Percentiles rank a stretch among this genome's conserved stretches.
Conservation (phyloP, 2,329 filamentous ascomycete species). For the Pseudogymnoascus verrucosus region DNA sequence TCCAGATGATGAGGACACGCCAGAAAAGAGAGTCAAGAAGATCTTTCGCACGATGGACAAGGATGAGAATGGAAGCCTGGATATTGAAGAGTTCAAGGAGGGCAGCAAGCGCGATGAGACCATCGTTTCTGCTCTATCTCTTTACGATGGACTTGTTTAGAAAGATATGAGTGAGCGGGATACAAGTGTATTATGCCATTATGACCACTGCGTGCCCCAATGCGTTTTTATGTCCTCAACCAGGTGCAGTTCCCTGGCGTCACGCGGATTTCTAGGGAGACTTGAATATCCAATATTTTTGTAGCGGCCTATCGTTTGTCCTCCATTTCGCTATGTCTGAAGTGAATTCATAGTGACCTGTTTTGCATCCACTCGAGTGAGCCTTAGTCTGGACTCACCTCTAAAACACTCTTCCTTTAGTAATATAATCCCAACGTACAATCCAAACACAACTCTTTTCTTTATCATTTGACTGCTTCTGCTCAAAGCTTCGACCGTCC, state of each 20-base stretch:
- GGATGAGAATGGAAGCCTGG: conserved; percentile 94
- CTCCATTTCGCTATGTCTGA: neutral
- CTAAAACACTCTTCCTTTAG: neutral
- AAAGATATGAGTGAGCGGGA: neutral
- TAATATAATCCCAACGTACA: neutral
- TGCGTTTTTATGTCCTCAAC: neutral
- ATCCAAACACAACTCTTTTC: neutral
- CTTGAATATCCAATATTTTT: conserved; percentile 6
- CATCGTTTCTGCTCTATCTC: conserved; percentile 90
- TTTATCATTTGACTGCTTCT: neutral
- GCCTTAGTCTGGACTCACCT: too few species aligned
- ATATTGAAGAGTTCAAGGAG: conserved; percentile 98
- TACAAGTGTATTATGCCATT: conserved; percentile 9
- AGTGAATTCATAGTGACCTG: conserved; percentile 2
- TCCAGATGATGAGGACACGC: conserved; percentile 96
- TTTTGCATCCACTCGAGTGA: neutral
- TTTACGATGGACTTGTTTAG: conserved; percentile 92
- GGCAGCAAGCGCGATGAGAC: conserved; percentile 98
- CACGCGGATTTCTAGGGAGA: neutral
- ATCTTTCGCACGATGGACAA: conserved; percentile 99
- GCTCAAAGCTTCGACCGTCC: neutral
- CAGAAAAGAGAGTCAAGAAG: conserved; percentile 95
- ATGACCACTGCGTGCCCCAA: conserved; percentile 2
- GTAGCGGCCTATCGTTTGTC: conserved; percentile 2
- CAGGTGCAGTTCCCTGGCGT: neutral